Evolutionary conservation across 495 filamentous ascomycete genomes (phyloP).

Genomic region (Penicillium cosmopolitanum): DNA sequence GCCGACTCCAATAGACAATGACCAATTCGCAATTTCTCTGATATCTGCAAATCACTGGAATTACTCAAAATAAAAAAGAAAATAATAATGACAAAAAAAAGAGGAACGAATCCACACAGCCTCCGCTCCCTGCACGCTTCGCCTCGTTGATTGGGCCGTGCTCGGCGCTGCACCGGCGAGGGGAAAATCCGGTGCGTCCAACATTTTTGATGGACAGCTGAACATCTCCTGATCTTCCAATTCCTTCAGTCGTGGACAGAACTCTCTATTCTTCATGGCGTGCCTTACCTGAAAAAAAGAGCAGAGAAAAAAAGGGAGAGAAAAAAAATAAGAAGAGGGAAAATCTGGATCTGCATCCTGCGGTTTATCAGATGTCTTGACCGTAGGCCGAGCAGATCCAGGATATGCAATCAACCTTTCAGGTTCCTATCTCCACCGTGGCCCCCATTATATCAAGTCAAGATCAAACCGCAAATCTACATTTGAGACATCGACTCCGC

Average conservation of each 20-base stretch:
- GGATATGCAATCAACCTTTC: conserved; percentile 27
- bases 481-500: conserved; percentile 18
- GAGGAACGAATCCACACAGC: conserved; percentile 8
- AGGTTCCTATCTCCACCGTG: conserved; percentile 3
- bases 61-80: conserved; percentile 4
- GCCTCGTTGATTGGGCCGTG: conserved; percentile 16
- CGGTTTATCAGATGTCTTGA: conserved; percentile 28
- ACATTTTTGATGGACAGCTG: conserved; percentile 3
- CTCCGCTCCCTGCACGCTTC: conserved; percentile 7
- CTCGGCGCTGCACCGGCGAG: conserved; percentile 5
- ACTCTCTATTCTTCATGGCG: background rate
- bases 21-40: background rate
- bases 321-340: conserved; percentile 4
- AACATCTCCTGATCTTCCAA: background rate
- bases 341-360: conserved; percentile 17
- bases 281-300: background rate
- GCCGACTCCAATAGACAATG: background rate
- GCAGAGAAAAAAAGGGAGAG: conserved; percentile 2
- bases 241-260: background rate
- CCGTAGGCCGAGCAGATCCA: conserved; percentile 21
- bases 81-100: conserved; percentile 8
- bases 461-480: conserved; percentile 13
- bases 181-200: conserved; percentile 17
- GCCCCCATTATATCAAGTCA: conserved; percentile 11
- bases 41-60: background rate